These are phyloP conservation scores for Puccinia sorghi DNA, from an alignment of 1,284 basidiomycete species.

Conservation along the genomic window DNA sequence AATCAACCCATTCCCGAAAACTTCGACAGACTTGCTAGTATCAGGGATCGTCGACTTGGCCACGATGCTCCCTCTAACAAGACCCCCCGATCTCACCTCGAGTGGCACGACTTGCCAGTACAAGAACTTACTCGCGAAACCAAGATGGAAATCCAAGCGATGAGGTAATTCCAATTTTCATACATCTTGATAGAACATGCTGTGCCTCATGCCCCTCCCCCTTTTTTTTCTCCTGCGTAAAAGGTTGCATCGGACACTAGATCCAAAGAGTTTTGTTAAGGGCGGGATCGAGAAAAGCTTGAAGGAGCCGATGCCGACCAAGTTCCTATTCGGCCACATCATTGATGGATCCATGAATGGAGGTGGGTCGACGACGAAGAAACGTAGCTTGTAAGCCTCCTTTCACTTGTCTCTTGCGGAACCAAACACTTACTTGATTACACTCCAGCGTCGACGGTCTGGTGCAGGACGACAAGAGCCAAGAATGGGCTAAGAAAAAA, in stretches of 20 bases:
- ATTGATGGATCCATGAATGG: constrained; percentile 4
- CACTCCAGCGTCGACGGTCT: neutral
- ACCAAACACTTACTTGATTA: neutral
- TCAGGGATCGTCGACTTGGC: neutral
- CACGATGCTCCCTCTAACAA: neutral
- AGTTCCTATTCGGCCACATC: constrained; percentile 40
- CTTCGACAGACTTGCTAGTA: neutral
- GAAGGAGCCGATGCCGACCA: constrained; percentile 29
- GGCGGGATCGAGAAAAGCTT: constrained; percentile 50
- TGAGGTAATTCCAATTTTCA: constrained; percentile 25
- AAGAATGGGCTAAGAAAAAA: constrained; percentile 1
- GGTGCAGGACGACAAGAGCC: neutral
- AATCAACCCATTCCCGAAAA: neutral
- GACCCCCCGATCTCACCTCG: neutral
- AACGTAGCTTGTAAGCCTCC: constrained; percentile 37
- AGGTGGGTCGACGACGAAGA: constrained; percentile 6
- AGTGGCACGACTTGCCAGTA: constrained; percentile 31
- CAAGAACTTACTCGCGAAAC: constrained; percentile 32
- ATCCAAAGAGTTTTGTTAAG: constrained; percentile 58
- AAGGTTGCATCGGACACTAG: constrained; percentile 57
- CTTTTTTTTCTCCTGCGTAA: constrained; percentile 14
- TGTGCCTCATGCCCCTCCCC: neutral
- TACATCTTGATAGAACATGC: neutral
- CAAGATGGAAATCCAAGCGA: constrained; percentile 41
- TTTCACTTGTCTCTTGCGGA: neutral